phyloP scores from a whole-genome alignment of 2,329 filamentous ascomycete genomes.

The Hypoxylon sp. region DNA sequence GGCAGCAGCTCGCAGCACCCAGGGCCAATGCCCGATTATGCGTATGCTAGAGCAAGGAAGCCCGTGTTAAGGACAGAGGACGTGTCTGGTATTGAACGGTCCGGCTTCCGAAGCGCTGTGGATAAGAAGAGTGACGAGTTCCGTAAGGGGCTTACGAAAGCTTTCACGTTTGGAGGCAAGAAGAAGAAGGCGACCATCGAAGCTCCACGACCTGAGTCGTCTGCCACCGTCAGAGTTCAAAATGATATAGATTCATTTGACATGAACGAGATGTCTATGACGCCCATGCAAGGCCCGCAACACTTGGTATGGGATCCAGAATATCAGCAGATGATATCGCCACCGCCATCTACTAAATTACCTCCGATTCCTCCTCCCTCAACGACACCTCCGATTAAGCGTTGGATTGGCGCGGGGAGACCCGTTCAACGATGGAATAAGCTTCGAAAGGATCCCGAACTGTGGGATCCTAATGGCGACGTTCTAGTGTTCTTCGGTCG shows the following conservation, averaged over 20 bases:
- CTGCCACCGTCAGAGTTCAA: slow-evolving; percentile 55
- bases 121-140: slow-evolving; percentile 70
- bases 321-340: slow-evolving; percentile 49
- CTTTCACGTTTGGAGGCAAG: slow-evolving; percentile 64
- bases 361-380: slow-evolving; percentile 57
- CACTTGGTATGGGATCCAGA: slow-evolving; percentile 45
- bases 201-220: slow-evolving; percentile 55
- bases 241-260: slow-evolving; percentile 43
- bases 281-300: slow-evolving; percentile 44
- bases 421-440: slow-evolving; percentile 68
- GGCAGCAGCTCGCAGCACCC: slow-evolving; percentile 41
- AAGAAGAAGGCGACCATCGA: slow-evolving; percentile 57
- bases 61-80: slow-evolving; percentile 64
- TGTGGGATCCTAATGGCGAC: slow-evolving; percentile 73
- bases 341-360: slow-evolving; percentile 60
- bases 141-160: slow-evolving; percentile 66
- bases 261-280: slow-evolving; percentile 43
- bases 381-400: slow-evolving; percentile 60
- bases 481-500: slow-evolving; percentile 69
- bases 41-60: slow-evolving; percentile 59
- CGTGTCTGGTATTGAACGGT: slow-evolving; percentile 67
- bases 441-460: slow-evolving; percentile 69
- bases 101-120: slow-evolving; percentile 64
- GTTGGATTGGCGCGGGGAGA: slow-evolving; percentile 66
- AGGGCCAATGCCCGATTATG: slow-evolving; percentile 59